These are phyloP conservation scores for Aphanomyces stellatus DNA, from an alignment of 352 stramenopile genomes.

Conservation along the genomic window DNA sequence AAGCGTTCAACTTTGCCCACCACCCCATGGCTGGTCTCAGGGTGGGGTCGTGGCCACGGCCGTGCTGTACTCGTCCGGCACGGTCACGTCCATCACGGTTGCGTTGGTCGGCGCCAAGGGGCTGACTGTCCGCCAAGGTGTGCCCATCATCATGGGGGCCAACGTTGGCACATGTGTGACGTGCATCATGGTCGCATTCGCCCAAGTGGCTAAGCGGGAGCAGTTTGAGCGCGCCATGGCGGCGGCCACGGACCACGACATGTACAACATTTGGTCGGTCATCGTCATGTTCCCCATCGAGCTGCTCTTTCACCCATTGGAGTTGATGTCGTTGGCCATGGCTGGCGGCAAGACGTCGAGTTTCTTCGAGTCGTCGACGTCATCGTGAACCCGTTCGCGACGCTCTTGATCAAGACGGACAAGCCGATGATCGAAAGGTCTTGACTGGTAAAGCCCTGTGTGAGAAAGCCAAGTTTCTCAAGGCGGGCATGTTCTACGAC, in stretches of 20 bases:
- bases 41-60: constrained; percentile 36
- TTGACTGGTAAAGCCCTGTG: constrained; percentile 29
- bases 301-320: constrained; percentile 27
- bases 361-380: constrained; percentile 20
- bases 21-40: constrained; percentile 40
- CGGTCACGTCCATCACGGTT: constrained; percentile 42
- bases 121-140: constrained; percentile 41
- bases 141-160: constrained; percentile 77
- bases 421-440: constrained; percentile 29
- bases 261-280: constrained; percentile 66
- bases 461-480: constrained; percentile 27
- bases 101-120: constrained; percentile 30
- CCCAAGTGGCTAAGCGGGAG: constrained; percentile 46
- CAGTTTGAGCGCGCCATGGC: constrained; percentile 31
- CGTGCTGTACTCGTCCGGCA: constrained; percentile 35
- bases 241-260: constrained; percentile 22
- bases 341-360: background rate
- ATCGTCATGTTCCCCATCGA: constrained; percentile 38
- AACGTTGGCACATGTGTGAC: constrained; percentile 72
- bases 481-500: constrained; percentile 27
- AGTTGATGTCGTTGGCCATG: constrained; percentile 24
- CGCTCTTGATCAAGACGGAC: constrained; percentile 16
- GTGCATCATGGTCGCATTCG: constrained; percentile 68
- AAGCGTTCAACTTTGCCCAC: constrained; percentile 26
- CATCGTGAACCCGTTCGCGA: constrained; percentile 18